These are phyloP conservation scores for Nothophytophthora sp. DNA, from an alignment of 352 stramenopile species.

Conservation along the genomic window DNA sequence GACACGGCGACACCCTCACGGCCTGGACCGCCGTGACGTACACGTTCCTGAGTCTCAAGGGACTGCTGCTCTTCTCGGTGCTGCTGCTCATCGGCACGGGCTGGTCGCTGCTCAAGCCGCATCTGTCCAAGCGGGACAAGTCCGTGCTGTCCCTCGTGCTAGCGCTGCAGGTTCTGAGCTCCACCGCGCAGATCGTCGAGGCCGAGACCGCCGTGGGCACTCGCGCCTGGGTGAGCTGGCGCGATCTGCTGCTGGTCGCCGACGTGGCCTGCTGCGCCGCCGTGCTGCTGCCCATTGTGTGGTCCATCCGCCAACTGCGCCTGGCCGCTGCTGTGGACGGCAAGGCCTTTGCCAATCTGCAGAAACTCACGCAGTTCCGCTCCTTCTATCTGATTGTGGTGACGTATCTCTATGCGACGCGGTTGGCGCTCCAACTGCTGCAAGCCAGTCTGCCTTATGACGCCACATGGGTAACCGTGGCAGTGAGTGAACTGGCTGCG, in stretches of 20 bases:
- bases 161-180: constrained; percentile 92
- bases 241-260: constrained; percentile 93
- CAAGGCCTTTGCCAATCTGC: constrained; percentile 86
- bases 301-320: constrained; percentile 89
- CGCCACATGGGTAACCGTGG: constrained; percentile 69
- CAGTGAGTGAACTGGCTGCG: constrained; percentile 78
- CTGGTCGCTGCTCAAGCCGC: constrained; percentile 97
- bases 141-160: constrained; percentile 94
- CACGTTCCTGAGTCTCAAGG: constrained; percentile 95
- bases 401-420: constrained; percentile 98
- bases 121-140: constrained; percentile 94
- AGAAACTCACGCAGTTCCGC: constrained; percentile 96
- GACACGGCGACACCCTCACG: constrained; percentile 91
- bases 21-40: constrained; percentile 96
- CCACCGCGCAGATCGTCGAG: constrained; percentile 92
- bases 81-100: constrained; percentile 97
- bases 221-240: constrained; percentile 64
- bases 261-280: constrained; percentile 97
- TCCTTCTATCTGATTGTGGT: constrained; percentile 97
- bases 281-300: constrained; percentile 97
- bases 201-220: constrained; percentile 85
- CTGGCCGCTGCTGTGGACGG: constrained; percentile 85
- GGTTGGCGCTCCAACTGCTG: constrained; percentile 96
- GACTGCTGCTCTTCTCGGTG: constrained; percentile 97
- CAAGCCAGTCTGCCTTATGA: constrained; percentile 92